Evolutionary conservation across 305 asterid genomes (phyloP).

Genomic region (Galium porrigens): DNA sequence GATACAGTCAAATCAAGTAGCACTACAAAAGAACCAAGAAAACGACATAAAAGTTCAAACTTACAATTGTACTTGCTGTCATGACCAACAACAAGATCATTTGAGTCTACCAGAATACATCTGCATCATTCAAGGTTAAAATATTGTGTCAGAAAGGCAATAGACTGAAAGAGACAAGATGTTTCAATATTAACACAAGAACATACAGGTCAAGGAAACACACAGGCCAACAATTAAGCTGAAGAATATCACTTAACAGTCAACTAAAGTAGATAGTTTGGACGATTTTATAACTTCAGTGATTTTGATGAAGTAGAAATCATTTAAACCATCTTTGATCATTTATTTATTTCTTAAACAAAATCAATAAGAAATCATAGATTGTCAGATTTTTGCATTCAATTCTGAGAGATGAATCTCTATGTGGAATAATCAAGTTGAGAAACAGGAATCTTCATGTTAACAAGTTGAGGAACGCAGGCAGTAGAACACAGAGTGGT

Average conservation of each 20-base stretch:
- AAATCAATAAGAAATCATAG: not conserved
- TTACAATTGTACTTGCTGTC: constrained; percentile 85
- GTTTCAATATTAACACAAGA: not conserved
- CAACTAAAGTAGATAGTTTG: not conserved
- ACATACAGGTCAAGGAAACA: not conserved
- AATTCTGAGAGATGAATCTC: no score
- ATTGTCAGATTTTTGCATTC: not conserved
- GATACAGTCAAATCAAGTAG: not conserved
- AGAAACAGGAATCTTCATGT: not conserved
- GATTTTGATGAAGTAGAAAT: not conserved
- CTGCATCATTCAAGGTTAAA: constrained; percentile 31
- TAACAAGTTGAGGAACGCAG: no score
- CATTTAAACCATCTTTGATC: not conserved
- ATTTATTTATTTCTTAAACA: no score
- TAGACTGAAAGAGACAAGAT: not conserved
- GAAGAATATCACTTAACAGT: not conserved
- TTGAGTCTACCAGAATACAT: constrained; percentile 89
- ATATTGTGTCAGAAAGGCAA: not conserved
- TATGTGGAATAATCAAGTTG: no score
- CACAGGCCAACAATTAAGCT: no score
- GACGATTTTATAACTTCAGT: not conserved
- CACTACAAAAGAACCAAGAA: not conserved
- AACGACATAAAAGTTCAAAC: constrained; percentile 13
- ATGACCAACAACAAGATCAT: constrained; percentile 77
- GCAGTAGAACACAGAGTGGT: not conserved